These are phyloP conservation scores for Peribolospora kevripleyi DNA, from an alignment of 768 basidiomycete genomes.

Conservation along the genomic window DNA sequence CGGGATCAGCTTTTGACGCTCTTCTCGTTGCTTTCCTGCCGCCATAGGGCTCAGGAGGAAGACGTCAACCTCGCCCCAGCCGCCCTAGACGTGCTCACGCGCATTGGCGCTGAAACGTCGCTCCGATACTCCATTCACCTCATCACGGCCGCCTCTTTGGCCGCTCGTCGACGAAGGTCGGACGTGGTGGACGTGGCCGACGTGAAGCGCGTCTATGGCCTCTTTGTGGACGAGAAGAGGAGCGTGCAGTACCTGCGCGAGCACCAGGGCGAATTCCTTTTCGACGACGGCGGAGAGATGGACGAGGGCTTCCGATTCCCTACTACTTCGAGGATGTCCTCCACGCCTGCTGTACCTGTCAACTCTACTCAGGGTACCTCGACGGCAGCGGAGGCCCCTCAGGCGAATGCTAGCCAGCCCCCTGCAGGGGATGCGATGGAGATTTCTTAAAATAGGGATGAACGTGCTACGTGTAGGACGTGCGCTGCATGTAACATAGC, in stretches of 20 bases:
- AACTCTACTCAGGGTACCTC: too few species aligned
- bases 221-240: conserved; percentile 75
- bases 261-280: conserved; percentile 14
- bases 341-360: too few species aligned
- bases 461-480: too few species aligned
- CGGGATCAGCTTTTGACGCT: not conserved
- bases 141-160: conserved; percentile 71
- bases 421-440: too few species aligned
- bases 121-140: conserved; percentile 82
- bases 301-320: not conserved
- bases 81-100: conserved; percentile 53
- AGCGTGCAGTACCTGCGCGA: conserved; percentile 80
- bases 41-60: conserved; percentile 67
- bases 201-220: conserved; percentile 47
- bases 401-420: too few species aligned
- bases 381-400: too few species aligned
- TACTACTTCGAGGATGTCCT: too few species aligned
- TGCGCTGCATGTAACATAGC: too few species aligned
- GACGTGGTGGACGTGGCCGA: conserved; percentile 66
- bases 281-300: conserved; percentile 19
- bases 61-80: conserved; percentile 58
- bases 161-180: conserved; percentile 59
- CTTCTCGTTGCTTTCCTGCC: not conserved
- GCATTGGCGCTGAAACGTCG: conserved; percentile 72
- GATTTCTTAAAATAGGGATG: too few species aligned